phyloP scores from a whole-genome alignment of 2,329 filamentous ascomycete genomes.

The Botrytis medusae region DNA sequence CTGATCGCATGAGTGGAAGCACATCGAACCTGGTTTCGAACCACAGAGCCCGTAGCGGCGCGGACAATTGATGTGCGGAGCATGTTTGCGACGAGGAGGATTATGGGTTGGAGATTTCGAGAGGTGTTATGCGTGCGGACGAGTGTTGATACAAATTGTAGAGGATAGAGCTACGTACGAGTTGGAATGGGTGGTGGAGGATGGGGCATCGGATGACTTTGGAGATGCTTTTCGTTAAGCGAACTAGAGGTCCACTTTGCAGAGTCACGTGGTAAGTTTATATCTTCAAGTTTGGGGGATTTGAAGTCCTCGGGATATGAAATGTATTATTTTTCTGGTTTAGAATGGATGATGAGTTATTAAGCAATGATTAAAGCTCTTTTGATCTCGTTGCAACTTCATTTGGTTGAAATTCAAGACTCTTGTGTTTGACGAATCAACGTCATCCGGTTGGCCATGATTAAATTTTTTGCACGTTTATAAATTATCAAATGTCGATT shows the following conservation, averaged over 20 bases:
- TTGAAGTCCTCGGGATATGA: background rate
- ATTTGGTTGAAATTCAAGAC: background rate
- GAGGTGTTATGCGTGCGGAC: constrained; percentile 2
- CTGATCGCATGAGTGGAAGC: constrained; percentile 80
- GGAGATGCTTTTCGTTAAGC: constrained; percentile 23
- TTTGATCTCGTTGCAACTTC: constrained; percentile 11
- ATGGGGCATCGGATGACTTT: constrained; percentile 21
- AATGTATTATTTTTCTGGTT: too few relatives aligned
- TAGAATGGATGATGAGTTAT: background rate
- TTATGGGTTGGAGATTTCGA: constrained; percentile 16
- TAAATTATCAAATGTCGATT: constrained; percentile 14
- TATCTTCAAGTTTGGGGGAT: constrained; percentile 7
- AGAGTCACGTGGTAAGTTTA: constrained; percentile 15
- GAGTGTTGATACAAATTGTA: constrained; percentile 9
- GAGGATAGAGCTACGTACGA: constrained; percentile 5
- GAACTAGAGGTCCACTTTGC: constrained; percentile 19
- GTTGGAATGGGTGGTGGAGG: constrained; percentile 3
- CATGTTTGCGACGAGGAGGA: constrained; percentile 22
- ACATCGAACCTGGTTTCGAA: constrained; percentile 20
- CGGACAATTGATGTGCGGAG: constrained; percentile 29
- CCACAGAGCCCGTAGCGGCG: constrained; percentile 17
- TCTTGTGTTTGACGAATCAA: constrained; percentile 9
- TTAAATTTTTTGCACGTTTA: background rate
- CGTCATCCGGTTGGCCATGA: constrained; percentile 10
- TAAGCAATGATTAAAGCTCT: background rate